Evolutionary conservation across 192 early-diverging fungal species (phyloP).

Genomic region (Backusella parvicylindrica): DNA sequence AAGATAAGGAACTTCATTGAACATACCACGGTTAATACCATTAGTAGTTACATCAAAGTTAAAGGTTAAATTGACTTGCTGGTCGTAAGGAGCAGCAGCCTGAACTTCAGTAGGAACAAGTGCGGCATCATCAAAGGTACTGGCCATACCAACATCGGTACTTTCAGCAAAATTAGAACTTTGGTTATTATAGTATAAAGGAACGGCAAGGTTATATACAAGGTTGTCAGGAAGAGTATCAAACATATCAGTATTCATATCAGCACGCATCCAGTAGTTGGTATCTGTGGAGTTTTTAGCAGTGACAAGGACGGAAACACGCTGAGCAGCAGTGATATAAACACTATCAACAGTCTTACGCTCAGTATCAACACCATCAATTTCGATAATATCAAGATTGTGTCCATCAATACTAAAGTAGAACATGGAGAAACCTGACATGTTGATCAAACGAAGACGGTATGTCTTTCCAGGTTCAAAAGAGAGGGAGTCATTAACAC

Average conservation of each 20-base stretch:
- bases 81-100: slow-evolving; percentile 42
- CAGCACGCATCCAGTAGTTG: slow-evolving; percentile 74
- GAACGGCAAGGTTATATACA: slow-evolving; percentile 51
- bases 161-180: slow-evolving; percentile 25
- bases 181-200: slow-evolving; percentile 47
- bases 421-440: slow-evolving; percentile 63
- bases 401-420: slow-evolving; percentile 69
- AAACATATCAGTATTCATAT: slow-evolving; percentile 78
- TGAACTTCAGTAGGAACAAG: slow-evolving; percentile 49
- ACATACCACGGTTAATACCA: slow-evolving; percentile 76
- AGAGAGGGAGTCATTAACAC: slow-evolving; percentile 30
- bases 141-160: slow-evolving; percentile 36
- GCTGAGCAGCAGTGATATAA: slow-evolving; percentile 68
- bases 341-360: slow-evolving; percentile 52
- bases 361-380: slow-evolving; percentile 65
- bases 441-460: slow-evolving; percentile 74
- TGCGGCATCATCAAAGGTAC: slow-evolving; percentile 50
- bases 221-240: slow-evolving; percentile 58
- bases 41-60: slow-evolving; percentile 63
- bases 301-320: slow-evolving; percentile 76
- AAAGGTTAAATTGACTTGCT: slow-evolving; percentile 52
- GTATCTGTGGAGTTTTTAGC: slow-evolving; percentile 53
- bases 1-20: slow-evolving; percentile 73
- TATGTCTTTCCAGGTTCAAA: slow-evolving; percentile 72
- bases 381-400: slow-evolving; percentile 65